These are phyloP conservation scores for Fraxinus baroniana DNA, from an alignment of 305 asterid species.

Conservation along the genomic window DNA sequence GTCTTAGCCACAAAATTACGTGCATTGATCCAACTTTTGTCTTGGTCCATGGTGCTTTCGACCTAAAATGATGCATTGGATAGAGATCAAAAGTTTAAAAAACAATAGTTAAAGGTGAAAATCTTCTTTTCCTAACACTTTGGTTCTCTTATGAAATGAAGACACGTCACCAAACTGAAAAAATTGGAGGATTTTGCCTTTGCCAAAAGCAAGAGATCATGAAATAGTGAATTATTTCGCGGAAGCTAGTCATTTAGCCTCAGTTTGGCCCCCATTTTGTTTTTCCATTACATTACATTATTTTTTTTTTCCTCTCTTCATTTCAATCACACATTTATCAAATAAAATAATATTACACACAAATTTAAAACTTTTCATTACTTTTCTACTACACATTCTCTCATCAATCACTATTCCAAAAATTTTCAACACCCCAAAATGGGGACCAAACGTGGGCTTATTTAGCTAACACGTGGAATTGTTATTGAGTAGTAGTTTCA, in stretches of 20 bases:
- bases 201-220: constrained; percentile 7
- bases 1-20: constrained; percentile 17
- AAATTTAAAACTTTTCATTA: no score
- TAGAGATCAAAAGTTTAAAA: neutral
- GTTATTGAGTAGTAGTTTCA: neutral
- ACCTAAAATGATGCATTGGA: neutral
- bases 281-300: no score
- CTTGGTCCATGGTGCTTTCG: neutral
- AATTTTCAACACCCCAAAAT: no score
- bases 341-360: no score
- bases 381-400: no score
- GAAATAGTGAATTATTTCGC: neutral
- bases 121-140: constrained; percentile 14
- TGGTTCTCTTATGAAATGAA: constrained; percentile 7
- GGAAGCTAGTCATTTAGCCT: neutral
- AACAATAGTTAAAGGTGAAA: constrained; percentile 12
- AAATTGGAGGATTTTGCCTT: neutral
- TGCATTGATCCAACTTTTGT: constrained; percentile 1
- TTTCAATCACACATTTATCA: no score
- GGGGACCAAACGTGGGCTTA: no score
- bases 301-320: no score
- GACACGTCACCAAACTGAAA: neutral
- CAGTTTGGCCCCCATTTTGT: no score
- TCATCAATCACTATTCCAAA: no score
- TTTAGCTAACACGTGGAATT: neutral